A percentile compares a stretch with the other conserved stretches of the same genome.
Evolutionary conservation across 257 asterid genomes (phyloP).

Genomic region (Fraxinus pennsylvanica): DNA sequence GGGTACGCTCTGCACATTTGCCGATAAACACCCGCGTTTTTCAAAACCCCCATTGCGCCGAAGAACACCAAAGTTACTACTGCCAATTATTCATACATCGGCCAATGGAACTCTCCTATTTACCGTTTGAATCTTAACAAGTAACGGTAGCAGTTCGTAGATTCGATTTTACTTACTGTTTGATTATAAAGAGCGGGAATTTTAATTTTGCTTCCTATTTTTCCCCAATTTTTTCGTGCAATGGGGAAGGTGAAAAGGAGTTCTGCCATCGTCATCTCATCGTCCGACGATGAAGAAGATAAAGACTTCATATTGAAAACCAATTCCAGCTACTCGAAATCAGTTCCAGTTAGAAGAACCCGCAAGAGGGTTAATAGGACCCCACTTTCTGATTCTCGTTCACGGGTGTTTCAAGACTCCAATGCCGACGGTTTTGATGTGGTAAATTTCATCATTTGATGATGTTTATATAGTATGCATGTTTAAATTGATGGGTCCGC

Average conservation of each 20-base stretch:
- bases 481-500: not conserved
- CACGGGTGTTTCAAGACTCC: conserved; percentile 31
- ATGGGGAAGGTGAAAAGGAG: conserved; percentile 75
- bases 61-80: not conserved
- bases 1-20: conserved; percentile 19
- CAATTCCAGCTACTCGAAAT: conserved; percentile 36
- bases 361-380: conserved; percentile 57
- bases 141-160: no score
- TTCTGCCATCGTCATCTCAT: conserved; percentile 47
- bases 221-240: not conserved
- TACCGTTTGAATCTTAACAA: no score
- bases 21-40: conserved; percentile 33
- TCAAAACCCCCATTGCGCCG: conserved; percentile 15
- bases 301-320: conserved; percentile 28
- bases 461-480: not conserved
- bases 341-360: conserved; percentile 53
- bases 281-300: conserved; percentile 63
- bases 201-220: not conserved
- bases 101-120: not conserved
- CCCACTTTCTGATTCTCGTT: conserved; percentile 42
- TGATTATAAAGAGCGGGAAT: not conserved
- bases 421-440: conserved; percentile 51
- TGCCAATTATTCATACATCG: not conserved
- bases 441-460: conserved; percentile 34
- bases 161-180: not conserved